Evolutionary conservation across 352 stramenopile genomes (phyloP), one percentile per base, ranked within the genome.

Genomic region (Phytophthora pistaciae): DNA sequence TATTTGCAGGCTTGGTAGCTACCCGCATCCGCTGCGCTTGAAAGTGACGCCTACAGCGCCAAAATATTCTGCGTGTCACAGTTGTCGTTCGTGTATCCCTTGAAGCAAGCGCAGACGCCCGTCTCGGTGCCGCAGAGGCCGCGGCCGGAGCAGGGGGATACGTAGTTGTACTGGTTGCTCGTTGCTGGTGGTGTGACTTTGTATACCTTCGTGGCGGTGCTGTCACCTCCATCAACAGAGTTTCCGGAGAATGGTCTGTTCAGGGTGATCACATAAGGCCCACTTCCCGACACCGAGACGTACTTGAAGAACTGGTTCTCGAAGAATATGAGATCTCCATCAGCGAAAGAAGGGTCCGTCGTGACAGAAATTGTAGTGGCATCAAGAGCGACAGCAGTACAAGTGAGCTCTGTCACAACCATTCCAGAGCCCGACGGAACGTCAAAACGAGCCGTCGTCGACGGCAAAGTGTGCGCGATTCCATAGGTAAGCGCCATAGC

Each of bases 21-120:
- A 5, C 18, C 38, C 14, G 18, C 38, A 18, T 38, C 58, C 25
- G 20, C 23, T 46, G 36, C 56, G 46, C 11, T 52, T 6, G 38
- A 58, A 50, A 58, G 10, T 14, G 46, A 42, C n/a, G 10, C 16
- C 60, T 91, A 93, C 36, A 94, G 67, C 40, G 87, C 87, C 42
- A 94, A 60, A 60, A 92, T 90, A 78, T 91, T 94, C 70, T 94
- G 87, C n/a, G 80, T 90, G 72, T 94, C 79, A 70, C 87, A 94
- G 36, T 93, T 92, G 77, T 94, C 87, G 73, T 92, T 91, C 10
- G 89, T 95, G 87, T 97, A 97, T 60, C 91, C 91, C 69, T 91
- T 93, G 79, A 96, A 97, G 75, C 91, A 97, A 16, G 74, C 68
- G 77, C 91, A 97, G 64, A 96, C 56, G 1, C 91, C 91, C 42